Conservation (phyloP, 148 eudicot genomes). For the Simmondsia chinensis region DNA sequence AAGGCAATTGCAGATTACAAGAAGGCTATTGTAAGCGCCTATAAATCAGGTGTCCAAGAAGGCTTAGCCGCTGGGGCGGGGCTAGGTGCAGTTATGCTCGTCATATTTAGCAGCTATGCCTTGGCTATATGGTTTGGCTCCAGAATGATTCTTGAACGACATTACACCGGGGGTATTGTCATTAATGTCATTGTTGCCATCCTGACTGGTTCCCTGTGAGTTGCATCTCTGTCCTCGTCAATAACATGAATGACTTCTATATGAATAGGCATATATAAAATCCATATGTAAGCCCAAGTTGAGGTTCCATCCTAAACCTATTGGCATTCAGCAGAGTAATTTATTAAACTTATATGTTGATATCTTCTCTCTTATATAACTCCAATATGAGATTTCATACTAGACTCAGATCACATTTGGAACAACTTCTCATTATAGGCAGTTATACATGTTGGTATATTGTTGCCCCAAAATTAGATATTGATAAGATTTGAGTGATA, state of each 20-base stretch:
- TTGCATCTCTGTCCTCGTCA: too few relatives aligned
- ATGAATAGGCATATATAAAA: too few relatives aligned
- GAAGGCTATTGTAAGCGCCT: slow-evolving; percentile 31
- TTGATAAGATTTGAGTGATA: too few relatives aligned
- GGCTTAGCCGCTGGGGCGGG: slow-evolving; percentile 49
- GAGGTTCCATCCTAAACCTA: too few relatives aligned
- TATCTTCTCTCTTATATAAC: background rate
- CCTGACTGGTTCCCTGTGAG: slow-evolving; percentile 58
- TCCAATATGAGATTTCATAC: too few relatives aligned
- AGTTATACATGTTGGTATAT: too few relatives aligned
- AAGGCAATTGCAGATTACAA: slow-evolving; percentile 36
- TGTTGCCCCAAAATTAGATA: too few relatives aligned
- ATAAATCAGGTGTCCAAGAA: slow-evolving; percentile 33
- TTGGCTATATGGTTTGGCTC: slow-evolving; percentile 69
- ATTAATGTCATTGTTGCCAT: slow-evolving; percentile 45
- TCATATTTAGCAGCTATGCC: slow-evolving; percentile 30
- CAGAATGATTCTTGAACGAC: slow-evolving; percentile 39
- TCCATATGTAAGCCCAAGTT: too few relatives aligned
- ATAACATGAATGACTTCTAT: too few relatives aligned
- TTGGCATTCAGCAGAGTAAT: background rate
- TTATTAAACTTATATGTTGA: background rate
- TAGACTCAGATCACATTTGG: too few relatives aligned
- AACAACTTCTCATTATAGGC: too few relatives aligned
- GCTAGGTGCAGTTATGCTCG: slow-evolving; percentile 27
- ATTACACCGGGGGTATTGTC: slow-evolving; percentile 48